phyloP scores from a whole-genome alignment of 1,139 yeast species.

The Lodderomyces pseudojiufengensis region DNA sequence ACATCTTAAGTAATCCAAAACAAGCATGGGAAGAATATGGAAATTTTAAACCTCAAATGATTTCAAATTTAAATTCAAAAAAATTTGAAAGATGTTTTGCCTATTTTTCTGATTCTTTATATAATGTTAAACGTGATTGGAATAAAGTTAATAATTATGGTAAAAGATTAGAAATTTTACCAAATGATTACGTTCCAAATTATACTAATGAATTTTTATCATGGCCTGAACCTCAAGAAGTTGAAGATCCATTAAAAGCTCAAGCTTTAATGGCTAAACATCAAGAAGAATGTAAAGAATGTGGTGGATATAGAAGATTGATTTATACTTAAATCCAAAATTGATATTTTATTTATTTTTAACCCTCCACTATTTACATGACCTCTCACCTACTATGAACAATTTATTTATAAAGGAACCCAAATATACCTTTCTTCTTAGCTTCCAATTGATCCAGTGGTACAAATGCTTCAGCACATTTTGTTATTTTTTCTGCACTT shows the following conservation, averaged over 20 bases:
- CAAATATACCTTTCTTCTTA: constrained; percentile 54
- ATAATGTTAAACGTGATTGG: constrained; percentile 57
- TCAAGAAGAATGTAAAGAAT: constrained; percentile 44
- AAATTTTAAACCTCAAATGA: constrained; percentile 48
- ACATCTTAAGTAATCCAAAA: constrained; percentile 39
- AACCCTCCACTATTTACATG: constrained; percentile 3
- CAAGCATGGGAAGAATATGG: constrained; percentile 46
- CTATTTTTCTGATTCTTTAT: constrained; percentile 49
- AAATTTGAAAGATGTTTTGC: constrained; percentile 55
- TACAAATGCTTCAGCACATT: constrained; percentile 72
- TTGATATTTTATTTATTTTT: background rate
- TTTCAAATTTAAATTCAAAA: constrained; percentile 37
- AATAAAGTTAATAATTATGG: constrained; percentile 53
- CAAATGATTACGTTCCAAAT: constrained; percentile 46
- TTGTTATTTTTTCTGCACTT: constrained; percentile 74
- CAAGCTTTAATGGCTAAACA: constrained; percentile 45
- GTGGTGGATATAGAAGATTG: constrained; percentile 51
- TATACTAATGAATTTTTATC: constrained; percentile 49
- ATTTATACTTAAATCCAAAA: constrained; percentile 15
- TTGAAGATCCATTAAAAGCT: constrained; percentile 42
- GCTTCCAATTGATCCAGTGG: constrained; percentile 62
- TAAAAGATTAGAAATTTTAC: constrained; percentile 50
- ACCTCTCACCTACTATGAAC: background rate
- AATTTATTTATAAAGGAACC: constrained; percentile 47
- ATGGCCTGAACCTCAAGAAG: constrained; percentile 50